Percentiles rank a stretch among this genome's conserved stretches.
These are phyloP conservation scores for Alternaria infectoria DNA, from an alignment of 2,329 filamentous ascomycete genomes.

Conservation along the genomic window DNA sequence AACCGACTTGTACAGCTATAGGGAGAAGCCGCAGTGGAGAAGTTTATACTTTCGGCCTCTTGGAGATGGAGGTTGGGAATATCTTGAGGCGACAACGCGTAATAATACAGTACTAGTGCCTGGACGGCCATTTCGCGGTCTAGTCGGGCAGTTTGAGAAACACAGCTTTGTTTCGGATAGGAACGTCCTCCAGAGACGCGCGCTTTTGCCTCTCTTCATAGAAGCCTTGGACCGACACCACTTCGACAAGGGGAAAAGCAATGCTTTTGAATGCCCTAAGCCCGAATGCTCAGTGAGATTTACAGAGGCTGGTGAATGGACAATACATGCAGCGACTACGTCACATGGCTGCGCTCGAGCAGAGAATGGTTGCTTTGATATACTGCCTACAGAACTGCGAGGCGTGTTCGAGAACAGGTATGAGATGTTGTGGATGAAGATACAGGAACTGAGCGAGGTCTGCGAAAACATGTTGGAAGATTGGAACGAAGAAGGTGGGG, in stretches of 20 bases:
- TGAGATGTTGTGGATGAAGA: background rate
- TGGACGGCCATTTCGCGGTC: background rate
- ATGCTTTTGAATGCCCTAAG: slow-evolving; percentile 14
- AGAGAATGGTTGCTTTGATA: background rate
- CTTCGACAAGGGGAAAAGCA: slow-evolving; percentile 9
- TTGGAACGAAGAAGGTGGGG: background rate
- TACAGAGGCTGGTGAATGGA: slow-evolving; percentile 20
- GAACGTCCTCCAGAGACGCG: background rate
- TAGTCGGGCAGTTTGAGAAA: background rate
- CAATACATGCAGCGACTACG: slow-evolving; percentile 17
- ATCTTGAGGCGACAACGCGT: background rate
- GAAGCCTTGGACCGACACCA: slow-evolving; percentile 25
- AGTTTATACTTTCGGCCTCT: background rate
- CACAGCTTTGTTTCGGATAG: background rate
- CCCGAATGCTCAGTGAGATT: slow-evolving; percentile 15
- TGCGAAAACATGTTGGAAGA: background rate
- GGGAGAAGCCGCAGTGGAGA: background rate
- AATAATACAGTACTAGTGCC: background rate
- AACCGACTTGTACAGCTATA: background rate
- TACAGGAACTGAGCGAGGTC: background rate
- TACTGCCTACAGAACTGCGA: background rate
- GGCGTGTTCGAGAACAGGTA: background rate
- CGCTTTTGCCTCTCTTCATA: slow-evolving; percentile 14
- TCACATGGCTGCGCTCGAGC: slow-evolving; percentile 1
- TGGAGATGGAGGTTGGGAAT: background rate